Percentiles rank a stretch among this genome's conserved stretches.
Evolutionary conservation across 2,329 filamentous ascomycete species (phyloP).

Genomic region (Erysiphe neolycopersici): DNA sequence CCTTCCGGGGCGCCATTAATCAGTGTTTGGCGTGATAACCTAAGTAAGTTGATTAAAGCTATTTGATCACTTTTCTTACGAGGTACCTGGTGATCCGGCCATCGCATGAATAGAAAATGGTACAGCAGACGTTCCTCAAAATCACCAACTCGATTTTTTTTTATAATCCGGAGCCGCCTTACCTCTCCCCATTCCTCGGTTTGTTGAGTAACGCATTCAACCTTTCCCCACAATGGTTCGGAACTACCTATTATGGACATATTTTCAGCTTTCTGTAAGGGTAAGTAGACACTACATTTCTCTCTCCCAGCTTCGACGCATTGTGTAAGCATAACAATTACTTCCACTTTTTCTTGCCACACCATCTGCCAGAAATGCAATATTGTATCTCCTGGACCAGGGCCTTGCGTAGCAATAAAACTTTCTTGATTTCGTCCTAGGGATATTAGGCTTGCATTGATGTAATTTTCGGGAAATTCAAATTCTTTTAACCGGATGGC

Average conservation of each 20-base stretch:
- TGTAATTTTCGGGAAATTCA: slow-evolving; percentile 31
- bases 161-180: neutral
- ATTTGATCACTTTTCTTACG: slow-evolving; percentile 2
- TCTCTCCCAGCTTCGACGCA: slow-evolving; percentile 2
- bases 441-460: slow-evolving; percentile 44
- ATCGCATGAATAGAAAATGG: slow-evolving; percentile 4
- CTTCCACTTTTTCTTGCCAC: slow-evolving; percentile 1
- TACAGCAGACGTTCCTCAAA: slow-evolving; percentile 1
- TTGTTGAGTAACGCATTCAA: slow-evolving; percentile 1
- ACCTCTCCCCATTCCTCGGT: slow-evolving; percentile 1
- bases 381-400: neutral
- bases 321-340: slow-evolving; percentile 5
- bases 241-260: neutral
- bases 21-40: slow-evolving; percentile 1
- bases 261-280: slow-evolving; percentile 1
- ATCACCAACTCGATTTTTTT: neutral
- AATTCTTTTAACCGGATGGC: slow-evolving; percentile 58
- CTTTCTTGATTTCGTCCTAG: slow-evolving; percentile 14
- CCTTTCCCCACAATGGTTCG: slow-evolving; percentile 1
- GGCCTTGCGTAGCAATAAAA: slow-evolving; percentile 5
- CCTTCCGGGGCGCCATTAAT: neutral
- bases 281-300: slow-evolving; percentile 5
- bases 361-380: slow-evolving; percentile 2
- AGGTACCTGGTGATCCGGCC: slow-evolving; percentile 6
- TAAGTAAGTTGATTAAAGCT: slow-evolving; percentile 2